Conservation (phyloP, 495 filamentous ascomycete species). For the Aspergillus campestris region DNA sequence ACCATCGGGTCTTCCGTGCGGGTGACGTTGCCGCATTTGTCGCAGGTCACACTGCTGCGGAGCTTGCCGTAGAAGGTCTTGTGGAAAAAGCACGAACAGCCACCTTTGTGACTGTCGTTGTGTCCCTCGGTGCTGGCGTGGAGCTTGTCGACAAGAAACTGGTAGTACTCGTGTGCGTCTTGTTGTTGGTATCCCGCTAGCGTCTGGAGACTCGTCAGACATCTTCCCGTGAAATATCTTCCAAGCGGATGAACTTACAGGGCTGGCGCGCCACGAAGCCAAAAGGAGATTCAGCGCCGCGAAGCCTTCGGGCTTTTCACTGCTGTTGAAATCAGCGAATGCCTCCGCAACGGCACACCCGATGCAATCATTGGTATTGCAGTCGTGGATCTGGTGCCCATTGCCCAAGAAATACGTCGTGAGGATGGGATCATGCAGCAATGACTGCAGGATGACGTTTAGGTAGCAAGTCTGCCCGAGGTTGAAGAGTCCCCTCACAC, state of each 20-base stretch:
- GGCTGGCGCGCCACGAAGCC: constrained; percentile 65
- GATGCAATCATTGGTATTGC: constrained; percentile 59
- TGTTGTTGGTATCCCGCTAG: constrained; percentile 88
- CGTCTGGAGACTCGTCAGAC: constrained; percentile 48
- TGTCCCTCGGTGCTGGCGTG: constrained; percentile 44
- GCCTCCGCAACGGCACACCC: constrained; percentile 86
- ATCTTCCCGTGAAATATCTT: constrained; percentile 6
- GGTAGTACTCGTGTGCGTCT: constrained; percentile 92
- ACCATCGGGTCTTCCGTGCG: constrained; percentile 76
- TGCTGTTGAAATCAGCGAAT: constrained; percentile 79
- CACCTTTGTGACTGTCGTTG: constrained; percentile 45
- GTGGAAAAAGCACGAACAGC: constrained; percentile 82
- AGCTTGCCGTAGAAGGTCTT: constrained; percentile 82
- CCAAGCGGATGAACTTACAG: constrained; percentile 29
- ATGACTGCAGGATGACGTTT: constrained; percentile 78
- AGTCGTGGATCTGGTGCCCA: constrained; percentile 66
- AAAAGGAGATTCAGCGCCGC: constrained; percentile 74
- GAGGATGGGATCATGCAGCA: constrained; percentile 82
- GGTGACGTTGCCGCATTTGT: constrained; percentile 68
- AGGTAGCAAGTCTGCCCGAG: constrained; percentile 92
- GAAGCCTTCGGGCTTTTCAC: constrained; percentile 74
- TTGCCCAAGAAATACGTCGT: constrained; percentile 80
- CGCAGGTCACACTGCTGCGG: constrained; percentile 78
- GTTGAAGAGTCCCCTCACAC: constrained; percentile 83
- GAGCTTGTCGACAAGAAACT: constrained; percentile 81